A percentile compares a stretch with the other conserved stretches of the same genome.
phyloP scores from a whole-genome alignment of 805 yeast genomes.

The Grigorovia yakushimaensis region DNA sequence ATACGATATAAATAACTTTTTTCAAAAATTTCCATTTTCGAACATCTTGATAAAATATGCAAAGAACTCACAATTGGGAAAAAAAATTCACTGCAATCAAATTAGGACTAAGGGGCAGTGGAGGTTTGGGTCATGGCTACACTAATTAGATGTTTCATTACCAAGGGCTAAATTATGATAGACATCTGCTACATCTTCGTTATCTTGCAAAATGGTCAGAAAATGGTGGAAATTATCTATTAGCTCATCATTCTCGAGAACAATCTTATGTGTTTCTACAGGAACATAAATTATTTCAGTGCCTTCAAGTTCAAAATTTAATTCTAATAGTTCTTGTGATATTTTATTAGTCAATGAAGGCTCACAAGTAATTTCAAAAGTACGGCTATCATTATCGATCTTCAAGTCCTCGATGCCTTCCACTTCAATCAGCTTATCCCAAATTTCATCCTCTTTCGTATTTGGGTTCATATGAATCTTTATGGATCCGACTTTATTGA shows the following conservation, averaged over 20 bases:
- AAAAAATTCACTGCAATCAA: too few species aligned
- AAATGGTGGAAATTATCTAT: slow-evolving; percentile 47
- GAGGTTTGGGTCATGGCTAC: too few species aligned
- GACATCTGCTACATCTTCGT: slow-evolving; percentile 78
- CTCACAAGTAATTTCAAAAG: slow-evolving; percentile 41
- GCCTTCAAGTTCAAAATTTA: slow-evolving; percentile 3
- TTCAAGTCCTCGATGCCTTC: slow-evolving; percentile 69
- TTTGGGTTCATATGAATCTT: slow-evolving; percentile 36
- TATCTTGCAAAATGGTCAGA: slow-evolving; percentile 51
- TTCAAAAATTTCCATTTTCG: neutral
- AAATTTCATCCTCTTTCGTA: slow-evolving; percentile 56
- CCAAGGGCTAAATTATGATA: slow-evolving; percentile 27
- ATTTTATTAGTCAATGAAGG: slow-evolving; percentile 53
- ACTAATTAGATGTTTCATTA: too few species aligned
- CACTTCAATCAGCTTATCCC: slow-evolving; percentile 66
- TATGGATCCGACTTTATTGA: slow-evolving; percentile 69
- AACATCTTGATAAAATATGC: neutral
- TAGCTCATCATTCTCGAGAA: slow-evolving; percentile 43
- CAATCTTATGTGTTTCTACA: slow-evolving; percentile 48
- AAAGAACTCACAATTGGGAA: neutral
- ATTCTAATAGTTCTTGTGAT: slow-evolving; percentile 38
- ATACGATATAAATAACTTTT: neutral
- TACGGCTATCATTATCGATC: neutral
- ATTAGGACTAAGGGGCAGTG: too few species aligned
- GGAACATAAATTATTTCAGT: slow-evolving; percentile 42